A percentile compares a stretch with the other conserved stretches of the same genome.
These are phyloP conservation scores for Fusarium sp. DNA, from an alignment of 2,329 filamentous ascomycete species.

Conservation along the genomic window DNA sequence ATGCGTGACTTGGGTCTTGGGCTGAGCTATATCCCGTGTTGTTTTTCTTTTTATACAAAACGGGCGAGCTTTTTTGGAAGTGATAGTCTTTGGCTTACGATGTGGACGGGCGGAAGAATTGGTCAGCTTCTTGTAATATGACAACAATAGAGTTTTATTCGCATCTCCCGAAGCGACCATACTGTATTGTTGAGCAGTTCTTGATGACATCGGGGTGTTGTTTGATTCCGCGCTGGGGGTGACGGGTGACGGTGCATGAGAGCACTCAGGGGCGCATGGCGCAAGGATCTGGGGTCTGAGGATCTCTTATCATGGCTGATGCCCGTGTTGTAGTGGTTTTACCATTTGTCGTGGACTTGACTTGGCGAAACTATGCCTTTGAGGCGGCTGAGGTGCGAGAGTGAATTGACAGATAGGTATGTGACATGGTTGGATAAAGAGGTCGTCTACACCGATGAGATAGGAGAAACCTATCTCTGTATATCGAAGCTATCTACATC, in stretches of 20 bases:
- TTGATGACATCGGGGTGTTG: not conserved
- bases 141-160: slow-evolving; percentile 11
- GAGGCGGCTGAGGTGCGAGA: slow-evolving; percentile 1
- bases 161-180: not conserved
- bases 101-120: not conserved
- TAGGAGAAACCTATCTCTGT: slow-evolving; percentile 11
- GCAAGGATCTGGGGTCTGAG: slow-evolving; percentile 29
- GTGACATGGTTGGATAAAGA: not conserved
- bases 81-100: not conserved
- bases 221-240: not conserved
- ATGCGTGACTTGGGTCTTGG: slow-evolving; percentile 14
- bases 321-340: not conserved
- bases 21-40: not conserved
- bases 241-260: not conserved
- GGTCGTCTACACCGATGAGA: not conserved
- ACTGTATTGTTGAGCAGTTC: not conserved
- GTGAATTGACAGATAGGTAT: not conserved
- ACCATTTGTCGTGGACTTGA: slow-evolving; percentile 37
- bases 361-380: too few relatives aligned
- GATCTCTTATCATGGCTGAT: slow-evolving; percentile 34
- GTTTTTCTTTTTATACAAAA: slow-evolving; percentile 16
- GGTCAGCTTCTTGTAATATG: not conserved
- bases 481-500: slow-evolving; percentile 1
- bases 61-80: not conserved
- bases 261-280: slow-evolving; percentile 21